Conservation (phyloP, 805 yeast species). For the Hanseniaspora taiwanica region DNA sequence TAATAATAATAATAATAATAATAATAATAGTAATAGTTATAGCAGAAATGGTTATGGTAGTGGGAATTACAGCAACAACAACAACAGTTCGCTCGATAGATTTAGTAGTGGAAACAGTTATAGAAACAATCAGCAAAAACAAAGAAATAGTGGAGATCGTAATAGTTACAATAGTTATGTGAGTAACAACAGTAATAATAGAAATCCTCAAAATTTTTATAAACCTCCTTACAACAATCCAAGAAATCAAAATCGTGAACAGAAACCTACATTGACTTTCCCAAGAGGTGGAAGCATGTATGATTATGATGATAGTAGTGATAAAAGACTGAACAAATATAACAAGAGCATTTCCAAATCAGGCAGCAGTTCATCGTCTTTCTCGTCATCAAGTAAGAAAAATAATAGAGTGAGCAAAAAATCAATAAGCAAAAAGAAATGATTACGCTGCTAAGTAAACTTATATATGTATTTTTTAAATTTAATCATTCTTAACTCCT, state of each 20-base stretch:
- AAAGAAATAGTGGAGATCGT: slow-evolving; percentile 1
- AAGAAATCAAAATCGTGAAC: slow-evolving; percentile 3
- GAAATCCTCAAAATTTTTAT: slow-evolving; percentile 7
- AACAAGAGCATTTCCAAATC: not conserved
- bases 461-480: too few relatives aligned
- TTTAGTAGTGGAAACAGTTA: not conserved
- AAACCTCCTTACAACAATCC: slow-evolving; percentile 13
- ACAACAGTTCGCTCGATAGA: too few relatives aligned
- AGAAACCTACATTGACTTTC: slow-evolving; percentile 2
- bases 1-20: slow-evolving; percentile 5
- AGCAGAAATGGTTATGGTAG: not conserved
- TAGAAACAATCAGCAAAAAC: not conserved
- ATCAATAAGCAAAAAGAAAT: too few relatives aligned
- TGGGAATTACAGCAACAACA: not conserved
- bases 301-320: slow-evolving; percentile 3
- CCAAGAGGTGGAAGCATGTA: slow-evolving; percentile 5
- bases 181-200: not conserved
- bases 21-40: not conserved
- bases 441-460: too few relatives aligned
- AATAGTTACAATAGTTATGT: slow-evolving; percentile 5
- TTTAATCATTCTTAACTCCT: too few relatives aligned
- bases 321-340: slow-evolving; percentile 7
- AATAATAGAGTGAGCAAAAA: too few relatives aligned
- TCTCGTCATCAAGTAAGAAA: too few relatives aligned
- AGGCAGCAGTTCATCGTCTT: too few relatives aligned